Evolutionary conservation across 106 monocot genomes (phyloP).

Genomic region (Alisma plantagoaquatica): DNA sequence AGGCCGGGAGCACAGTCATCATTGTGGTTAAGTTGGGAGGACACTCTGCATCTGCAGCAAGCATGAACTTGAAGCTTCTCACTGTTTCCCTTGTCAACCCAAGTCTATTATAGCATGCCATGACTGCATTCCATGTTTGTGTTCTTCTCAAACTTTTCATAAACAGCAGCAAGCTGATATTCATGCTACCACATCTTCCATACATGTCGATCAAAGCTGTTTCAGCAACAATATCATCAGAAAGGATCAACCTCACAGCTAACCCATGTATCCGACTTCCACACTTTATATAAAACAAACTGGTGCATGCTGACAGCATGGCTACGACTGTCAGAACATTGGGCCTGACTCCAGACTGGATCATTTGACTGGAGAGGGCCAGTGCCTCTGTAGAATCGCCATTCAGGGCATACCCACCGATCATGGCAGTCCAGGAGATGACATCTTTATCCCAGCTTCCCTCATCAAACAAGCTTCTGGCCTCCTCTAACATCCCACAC

Average conservation of each 20-base stretch:
- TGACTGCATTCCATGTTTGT: conserved; percentile 61
- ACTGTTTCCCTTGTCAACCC: conserved; percentile 20
- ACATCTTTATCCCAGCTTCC: conserved; percentile 29
- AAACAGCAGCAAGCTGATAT: conserved; percentile 21
- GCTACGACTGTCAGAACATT: conserved; percentile 53
- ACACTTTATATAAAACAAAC: conserved; percentile 11
- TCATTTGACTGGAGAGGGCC: conserved; percentile 30
- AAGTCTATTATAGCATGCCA: conserved; percentile 37
- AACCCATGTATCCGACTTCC: conserved; percentile 46
- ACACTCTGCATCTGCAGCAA: conserved; percentile 24
- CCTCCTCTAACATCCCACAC: conserved; percentile 45
- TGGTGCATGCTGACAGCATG: conserved; percentile 41
- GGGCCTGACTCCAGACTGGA: conserved; percentile 21
- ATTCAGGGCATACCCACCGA: conserved; percentile 44
- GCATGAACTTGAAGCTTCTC: conserved; percentile 42
- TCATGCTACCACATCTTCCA: conserved; percentile 24
- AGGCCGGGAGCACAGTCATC: conserved; percentile 56
- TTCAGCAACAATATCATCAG: conserved; percentile 40
- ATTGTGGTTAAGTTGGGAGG: conserved; percentile 44
- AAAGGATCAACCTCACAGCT: conserved; percentile 36
- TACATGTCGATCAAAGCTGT: conserved; percentile 67
- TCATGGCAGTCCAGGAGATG: conserved; percentile 65
- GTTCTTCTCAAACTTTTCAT: conserved; percentile 27
- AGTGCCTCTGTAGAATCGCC: conserved; percentile 26
- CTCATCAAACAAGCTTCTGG: conserved; percentile 49